phyloP scores from a whole-genome alignment of 306 rosid genomes.

The Corylus americana region DNA sequence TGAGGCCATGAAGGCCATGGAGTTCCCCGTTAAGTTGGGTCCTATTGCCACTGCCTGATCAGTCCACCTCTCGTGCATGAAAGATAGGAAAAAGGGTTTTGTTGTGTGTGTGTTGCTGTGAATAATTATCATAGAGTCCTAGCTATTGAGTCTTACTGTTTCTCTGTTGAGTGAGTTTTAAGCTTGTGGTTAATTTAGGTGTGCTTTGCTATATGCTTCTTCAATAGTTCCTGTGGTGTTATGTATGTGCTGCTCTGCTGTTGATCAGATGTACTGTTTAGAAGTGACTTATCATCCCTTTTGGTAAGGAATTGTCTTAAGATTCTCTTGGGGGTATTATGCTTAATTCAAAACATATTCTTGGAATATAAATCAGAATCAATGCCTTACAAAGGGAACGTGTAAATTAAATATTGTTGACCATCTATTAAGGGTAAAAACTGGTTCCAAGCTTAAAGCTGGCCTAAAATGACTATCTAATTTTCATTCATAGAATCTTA shows the following conservation, averaged over 20 bases:
- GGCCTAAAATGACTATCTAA: not conserved
- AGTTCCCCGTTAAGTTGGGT: slow-evolving; percentile 40
- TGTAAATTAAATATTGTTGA: slow-evolving; percentile 2
- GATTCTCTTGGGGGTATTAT: slow-evolving; percentile 33
- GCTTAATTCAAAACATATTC: slow-evolving; percentile 6
- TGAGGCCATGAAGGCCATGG: slow-evolving; percentile 81
- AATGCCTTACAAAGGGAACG: not conserved
- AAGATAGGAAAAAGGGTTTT: not conserved
- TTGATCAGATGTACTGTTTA: slow-evolving; percentile 31
- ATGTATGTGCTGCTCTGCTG: slow-evolving; percentile 29
- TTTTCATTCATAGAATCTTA: not conserved
- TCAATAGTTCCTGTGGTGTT: not conserved
- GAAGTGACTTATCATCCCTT: slow-evolving; percentile 22
- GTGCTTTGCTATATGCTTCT: not conserved
- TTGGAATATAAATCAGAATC: not conserved
- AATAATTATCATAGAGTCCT: slow-evolving; percentile 10
- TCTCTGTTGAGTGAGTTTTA: slow-evolving; percentile 16
- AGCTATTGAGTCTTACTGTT: not conserved
- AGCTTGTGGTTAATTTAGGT: slow-evolving; percentile 12
- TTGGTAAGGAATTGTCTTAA: slow-evolving; percentile 27
- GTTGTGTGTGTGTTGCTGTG: slow-evolving; percentile 19
- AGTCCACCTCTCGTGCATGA: not conserved
- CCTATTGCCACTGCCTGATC: slow-evolving; percentile 61
- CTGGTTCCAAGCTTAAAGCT: not conserved
- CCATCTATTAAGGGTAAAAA: not conserved